Evolutionary conservation across 306 rosid species (phyloP).

Genomic region (Dicorynia guianensis): DNA sequence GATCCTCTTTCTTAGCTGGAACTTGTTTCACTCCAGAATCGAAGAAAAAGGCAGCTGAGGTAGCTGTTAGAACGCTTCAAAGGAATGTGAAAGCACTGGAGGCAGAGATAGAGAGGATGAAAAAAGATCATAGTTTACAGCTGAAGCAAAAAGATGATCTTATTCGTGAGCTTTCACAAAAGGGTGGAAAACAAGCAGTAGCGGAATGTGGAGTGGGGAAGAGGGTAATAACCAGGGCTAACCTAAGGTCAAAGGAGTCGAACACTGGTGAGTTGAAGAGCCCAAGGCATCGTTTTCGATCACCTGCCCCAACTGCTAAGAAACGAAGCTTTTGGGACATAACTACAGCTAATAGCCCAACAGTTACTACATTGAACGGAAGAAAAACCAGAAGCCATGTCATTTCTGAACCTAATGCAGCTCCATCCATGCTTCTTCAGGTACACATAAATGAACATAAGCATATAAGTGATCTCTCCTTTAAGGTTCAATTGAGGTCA

Average conservation of each 20-base stretch:
- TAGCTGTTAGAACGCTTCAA: slow-evolving; percentile 64
- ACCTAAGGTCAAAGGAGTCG: slow-evolving; percentile 66
- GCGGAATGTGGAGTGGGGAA: slow-evolving; percentile 44
- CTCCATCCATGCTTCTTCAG: slow-evolving; percentile 98
- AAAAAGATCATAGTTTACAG: slow-evolving; percentile 71
- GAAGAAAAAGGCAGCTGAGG: slow-evolving; percentile 71
- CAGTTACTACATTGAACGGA: slow-evolving; percentile 73
- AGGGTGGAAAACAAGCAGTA: slow-evolving; percentile 53
- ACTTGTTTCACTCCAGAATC: slow-evolving; percentile 85
- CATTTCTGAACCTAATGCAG: slow-evolving; percentile 59
- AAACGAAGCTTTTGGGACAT: slow-evolving; percentile 98
- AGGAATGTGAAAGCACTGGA: slow-evolving; percentile 69
- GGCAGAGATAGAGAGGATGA: slow-evolving; percentile 76
- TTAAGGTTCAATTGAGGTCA: not conserved
- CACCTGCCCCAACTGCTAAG: slow-evolving; percentile 81
- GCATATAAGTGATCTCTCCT: not conserved
- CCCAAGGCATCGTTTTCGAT: slow-evolving; percentile 77
- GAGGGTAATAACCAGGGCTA: slow-evolving; percentile 62
- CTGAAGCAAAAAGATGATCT: slow-evolving; percentile 80
- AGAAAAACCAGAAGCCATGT: slow-evolving; percentile 92
- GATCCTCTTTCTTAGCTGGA: slow-evolving; percentile 72
- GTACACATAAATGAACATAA: slow-evolving; percentile 41
- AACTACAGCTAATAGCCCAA: slow-evolving; percentile 83
- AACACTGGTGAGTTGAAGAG: slow-evolving; percentile 73
- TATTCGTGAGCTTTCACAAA: slow-evolving; percentile 64